Evolutionary conservation across 179 eudicot genomes (phyloP), one percentile per base, ranked within the genome.

Genomic region (Corrigiola litoralis): DNA sequence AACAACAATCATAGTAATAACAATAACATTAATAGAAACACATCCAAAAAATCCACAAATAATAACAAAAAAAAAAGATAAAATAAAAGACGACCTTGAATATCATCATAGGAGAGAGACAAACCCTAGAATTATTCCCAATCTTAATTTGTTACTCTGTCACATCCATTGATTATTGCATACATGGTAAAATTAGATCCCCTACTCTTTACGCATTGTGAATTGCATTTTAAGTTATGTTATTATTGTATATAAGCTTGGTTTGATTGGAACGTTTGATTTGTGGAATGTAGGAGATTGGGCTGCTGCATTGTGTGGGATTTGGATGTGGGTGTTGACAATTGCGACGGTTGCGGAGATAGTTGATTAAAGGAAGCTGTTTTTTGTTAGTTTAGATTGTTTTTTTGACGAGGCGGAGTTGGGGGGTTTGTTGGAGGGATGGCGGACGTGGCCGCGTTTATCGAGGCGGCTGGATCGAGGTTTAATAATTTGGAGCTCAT

Each of bases 401-500:
- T 16, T 36, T 49, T n/a, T 11, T 29, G 25, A 31, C 41, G 29
- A 21, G 42, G 27, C 21, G 28, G 14, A 27, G 70, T 25, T 10
- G 23, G 34, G 49, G 76, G 67, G 18, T 45, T 65, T 38, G 28
- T 11, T 44, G 29, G 7, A 29, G 48, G 46, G 27, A 92, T 89
- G 98, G 84, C 74, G 64, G 96, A 92, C 66, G 84, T 77, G 4
- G 89, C 80, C 13, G 88, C 77, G 38, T 82, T 92, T 59, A 55
- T 75, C 10, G 95, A 92, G 75, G 95, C 89, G 38, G 72, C 95
- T 4, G 96, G 92, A 12, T 81, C 89, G 28, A 87, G 89, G 70
- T 92, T 87, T 63, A 78, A 71, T 50, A 78, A 87, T 63, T 79
- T 92, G 76, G 98, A 92, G 88, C 85, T 92, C 68, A 92, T 92